Conservation (phyloP, 495 filamentous ascomycete species). For the Hyphodiscus hymeniophilus region DNA sequence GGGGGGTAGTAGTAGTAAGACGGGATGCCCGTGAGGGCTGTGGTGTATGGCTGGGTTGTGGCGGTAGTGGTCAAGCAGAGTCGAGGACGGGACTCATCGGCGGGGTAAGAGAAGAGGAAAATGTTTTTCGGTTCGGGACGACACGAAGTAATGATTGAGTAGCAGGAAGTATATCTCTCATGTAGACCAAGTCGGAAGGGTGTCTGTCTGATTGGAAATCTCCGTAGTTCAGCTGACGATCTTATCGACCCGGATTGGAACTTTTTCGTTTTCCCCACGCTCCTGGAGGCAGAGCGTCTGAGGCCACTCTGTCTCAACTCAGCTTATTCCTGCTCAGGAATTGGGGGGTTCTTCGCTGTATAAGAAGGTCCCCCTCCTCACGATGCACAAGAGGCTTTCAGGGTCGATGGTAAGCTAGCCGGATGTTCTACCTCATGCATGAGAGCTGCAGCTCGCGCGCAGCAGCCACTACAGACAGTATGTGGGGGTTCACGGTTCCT, state of each 20-base stretch:
- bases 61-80: not conserved
- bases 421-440: slow-evolving; percentile 18
- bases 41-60: slow-evolving; percentile 1
- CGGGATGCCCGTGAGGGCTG: not conserved
- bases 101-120: slow-evolving; percentile 1
- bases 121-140: not conserved
- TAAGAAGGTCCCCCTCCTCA: not conserved
- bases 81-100: slow-evolving; percentile 1
- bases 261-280: slow-evolving; percentile 7
- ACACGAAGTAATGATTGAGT: too few species aligned
- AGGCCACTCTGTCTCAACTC: slow-evolving; percentile 9
- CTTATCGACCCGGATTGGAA: not conserved
- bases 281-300: not conserved
- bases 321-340: slow-evolving; percentile 3
- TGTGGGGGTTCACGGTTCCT: too few species aligned
- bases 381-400: slow-evolving; percentile 1
- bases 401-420: slow-evolving; percentile 8
- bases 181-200: too few species aligned
- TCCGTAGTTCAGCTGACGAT: slow-evolving; percentile 4
- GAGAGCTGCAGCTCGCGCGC: not conserved
- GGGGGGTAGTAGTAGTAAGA: not conserved
- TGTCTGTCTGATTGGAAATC: not conserved
- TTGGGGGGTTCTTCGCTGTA: not conserved
- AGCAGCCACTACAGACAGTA: too few species aligned
- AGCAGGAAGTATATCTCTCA: too few species aligned